phyloP scores from a whole-genome alignment of 805 yeast species.

The Ogataea neopini region DNA sequence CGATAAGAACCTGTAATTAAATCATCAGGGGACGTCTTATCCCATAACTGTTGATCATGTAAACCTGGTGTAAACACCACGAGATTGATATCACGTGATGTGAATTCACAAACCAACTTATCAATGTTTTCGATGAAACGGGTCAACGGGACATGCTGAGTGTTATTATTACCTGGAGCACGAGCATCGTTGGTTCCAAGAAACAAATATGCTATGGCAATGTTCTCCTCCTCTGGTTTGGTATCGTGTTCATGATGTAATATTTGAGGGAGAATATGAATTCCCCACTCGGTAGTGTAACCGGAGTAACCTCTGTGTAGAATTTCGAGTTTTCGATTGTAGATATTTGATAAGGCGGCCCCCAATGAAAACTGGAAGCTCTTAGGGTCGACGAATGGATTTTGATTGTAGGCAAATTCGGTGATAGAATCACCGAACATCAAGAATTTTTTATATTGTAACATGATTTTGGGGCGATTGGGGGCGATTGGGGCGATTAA shows the following conservation, averaged over 20 bases:
- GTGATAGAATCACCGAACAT: slow-evolving; percentile 42
- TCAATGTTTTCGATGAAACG: slow-evolving; percentile 50
- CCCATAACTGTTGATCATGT: slow-evolving; percentile 49
- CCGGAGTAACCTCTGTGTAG: slow-evolving; percentile 78
- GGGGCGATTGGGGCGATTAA: too few species aligned
- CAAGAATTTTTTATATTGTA: slow-evolving; percentile 28
- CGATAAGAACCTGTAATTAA: slow-evolving; percentile 44
- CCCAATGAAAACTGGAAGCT: slow-evolving; percentile 32
- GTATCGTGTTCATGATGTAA: slow-evolving; percentile 48
- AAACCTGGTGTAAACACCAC: slow-evolving; percentile 65
- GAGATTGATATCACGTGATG: slow-evolving; percentile 45
- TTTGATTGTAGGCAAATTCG: slow-evolving; percentile 31
- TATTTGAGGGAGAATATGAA: slow-evolving; percentile 49
- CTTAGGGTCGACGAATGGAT: slow-evolving; percentile 10
- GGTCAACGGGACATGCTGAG: slow-evolving; percentile 47
- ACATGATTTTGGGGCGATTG: too few species aligned
- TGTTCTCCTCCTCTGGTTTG: slow-evolving; percentile 32
- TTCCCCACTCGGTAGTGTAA: slow-evolving; percentile 66
- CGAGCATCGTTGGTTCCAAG: slow-evolving; percentile 80
- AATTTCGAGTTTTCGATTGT: slow-evolving; percentile 64
- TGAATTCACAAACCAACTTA: slow-evolving; percentile 42
- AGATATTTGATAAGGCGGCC: slow-evolving; percentile 37
- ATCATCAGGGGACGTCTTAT: slow-evolving; percentile 35
- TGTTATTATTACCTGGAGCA: slow-evolving; percentile 35
- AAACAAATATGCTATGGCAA: slow-evolving; percentile 54